phyloP scores from a whole-genome alignment of 257 asterid genomes.

The Capsicum rhomboideum region DNA sequence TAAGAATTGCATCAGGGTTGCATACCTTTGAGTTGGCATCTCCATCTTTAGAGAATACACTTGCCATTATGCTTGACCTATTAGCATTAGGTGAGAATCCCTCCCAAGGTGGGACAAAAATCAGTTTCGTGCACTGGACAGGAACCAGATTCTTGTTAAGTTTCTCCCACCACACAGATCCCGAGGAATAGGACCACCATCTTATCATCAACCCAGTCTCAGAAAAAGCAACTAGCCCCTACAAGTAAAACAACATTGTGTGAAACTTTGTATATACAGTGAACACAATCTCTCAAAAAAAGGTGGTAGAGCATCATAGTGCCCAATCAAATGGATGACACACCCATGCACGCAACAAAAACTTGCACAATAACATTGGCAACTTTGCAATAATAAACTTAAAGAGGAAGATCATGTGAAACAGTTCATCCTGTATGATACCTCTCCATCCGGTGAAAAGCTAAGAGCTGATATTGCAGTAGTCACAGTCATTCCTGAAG shows the following conservation, averaged over 20 bases:
- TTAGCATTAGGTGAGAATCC: conserved; percentile 85
- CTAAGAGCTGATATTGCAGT: conserved; percentile 87
- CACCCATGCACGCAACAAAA: background rate
- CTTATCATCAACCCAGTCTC: conserved; percentile 87
- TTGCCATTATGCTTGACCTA: conserved; percentile 77
- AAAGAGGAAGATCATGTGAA: conserved; percentile 2
- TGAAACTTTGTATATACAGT: background rate
- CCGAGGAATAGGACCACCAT: conserved; percentile 84
- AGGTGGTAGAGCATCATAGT: background rate
- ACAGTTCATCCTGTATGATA: conserved; percentile 11
- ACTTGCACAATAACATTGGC: conserved; percentile 1
- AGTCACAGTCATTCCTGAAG: conserved; percentile 40
- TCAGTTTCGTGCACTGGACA: conserved; percentile 87
- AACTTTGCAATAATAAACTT: background rate
- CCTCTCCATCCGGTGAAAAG: conserved; percentile 99
- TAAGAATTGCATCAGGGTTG: background rate
- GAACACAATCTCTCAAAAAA: background rate
- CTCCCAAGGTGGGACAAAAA: conserved; percentile 91
- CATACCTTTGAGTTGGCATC: conserved; percentile 56
- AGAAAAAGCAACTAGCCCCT: conserved; percentile 94
- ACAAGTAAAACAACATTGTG: conserved; percentile 13
- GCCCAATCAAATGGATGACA: background rate
- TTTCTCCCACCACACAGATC: conserved; percentile 97
- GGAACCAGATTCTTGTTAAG: conserved; percentile 76
- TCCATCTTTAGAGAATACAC: conserved; percentile 35